phyloP scores from a whole-genome alignment of 2,329 filamentous ascomycete genomes.

The Xylaria sp. region DNA sequence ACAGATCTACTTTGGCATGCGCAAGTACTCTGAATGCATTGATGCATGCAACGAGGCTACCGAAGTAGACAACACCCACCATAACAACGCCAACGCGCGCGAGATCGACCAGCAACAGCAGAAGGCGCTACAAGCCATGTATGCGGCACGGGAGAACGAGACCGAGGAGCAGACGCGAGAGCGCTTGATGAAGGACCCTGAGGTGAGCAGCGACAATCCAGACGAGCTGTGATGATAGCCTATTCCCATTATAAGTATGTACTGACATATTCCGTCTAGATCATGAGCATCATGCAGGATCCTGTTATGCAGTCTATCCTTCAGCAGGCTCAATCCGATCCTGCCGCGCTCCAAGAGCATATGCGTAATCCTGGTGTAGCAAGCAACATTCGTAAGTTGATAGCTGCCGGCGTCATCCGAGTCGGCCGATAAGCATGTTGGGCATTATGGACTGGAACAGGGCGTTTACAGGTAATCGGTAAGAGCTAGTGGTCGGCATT shows the following conservation, averaged over 20 bases:
- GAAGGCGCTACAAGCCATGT: constrained; percentile 92
- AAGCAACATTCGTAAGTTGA: constrained; percentile 92
- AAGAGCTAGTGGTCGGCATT: constrained; percentile 21
- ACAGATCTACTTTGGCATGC: constrained; percentile 95
- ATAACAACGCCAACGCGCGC: constrained; percentile 79
- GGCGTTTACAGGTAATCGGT: constrained; percentile 34
- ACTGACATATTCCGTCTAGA: constrained; percentile 58
- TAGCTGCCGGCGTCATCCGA: constrained; percentile 91
- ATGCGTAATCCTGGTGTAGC: constrained; percentile 91
- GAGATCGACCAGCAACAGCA: constrained; percentile 96
- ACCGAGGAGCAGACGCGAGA: constrained; percentile 95
- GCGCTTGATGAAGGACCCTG: constrained; percentile 88
- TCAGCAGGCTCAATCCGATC: constrained; percentile 94
- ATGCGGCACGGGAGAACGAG: constrained; percentile 89
- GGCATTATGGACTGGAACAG: constrained; percentile 29
- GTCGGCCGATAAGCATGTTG: constrained; percentile 61
- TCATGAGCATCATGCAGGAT: constrained; percentile 91
- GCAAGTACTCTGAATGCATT: constrained; percentile 94
- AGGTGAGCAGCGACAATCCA: constrained; percentile 66
- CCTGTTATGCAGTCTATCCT: constrained; percentile 98
- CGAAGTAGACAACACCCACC: constrained; percentile 75
- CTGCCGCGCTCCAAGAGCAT: constrained; percentile 92
- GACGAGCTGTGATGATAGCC: neutral
- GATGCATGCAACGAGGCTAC: constrained; percentile 87
- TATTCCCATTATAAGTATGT: constrained; percentile 2